phyloP scores from a whole-genome alignment of 306 rosid species.

The Cicer bijugum region DNA sequence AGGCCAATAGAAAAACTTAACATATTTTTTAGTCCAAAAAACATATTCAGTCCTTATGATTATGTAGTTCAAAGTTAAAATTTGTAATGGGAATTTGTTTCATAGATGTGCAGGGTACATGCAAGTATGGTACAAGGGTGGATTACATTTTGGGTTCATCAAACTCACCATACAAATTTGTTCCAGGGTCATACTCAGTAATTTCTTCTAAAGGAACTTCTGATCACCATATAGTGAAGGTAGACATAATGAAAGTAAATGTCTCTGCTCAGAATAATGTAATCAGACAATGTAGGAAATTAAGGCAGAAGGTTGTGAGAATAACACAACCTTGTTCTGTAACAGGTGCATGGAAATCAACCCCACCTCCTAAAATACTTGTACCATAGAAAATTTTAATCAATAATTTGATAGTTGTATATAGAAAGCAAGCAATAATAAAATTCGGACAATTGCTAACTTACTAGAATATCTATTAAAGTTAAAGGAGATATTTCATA shows the following conservation, averaged over 20 bases:
- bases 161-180: slow-evolving; percentile 60
- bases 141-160: slow-evolving; percentile 73
- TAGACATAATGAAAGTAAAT: slow-evolving; percentile 54
- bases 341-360: slow-evolving; percentile 50
- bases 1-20: no score
- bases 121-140: slow-evolving; percentile 89
- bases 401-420: neutral
- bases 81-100: slow-evolving; percentile 30
- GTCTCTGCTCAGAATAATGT: slow-evolving; percentile 49
- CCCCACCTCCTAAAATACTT: slow-evolving; percentile 48
- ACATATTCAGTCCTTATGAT: neutral
- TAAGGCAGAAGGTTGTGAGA: slow-evolving; percentile 54
- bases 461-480: no score
- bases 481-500: no score
- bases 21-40: no score
- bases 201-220: slow-evolving; percentile 87
- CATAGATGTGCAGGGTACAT: slow-evolving; percentile 90
- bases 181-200: slow-evolving; percentile 82
- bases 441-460: neutral
- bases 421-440: neutral
- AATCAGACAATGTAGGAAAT: slow-evolving; percentile 55
- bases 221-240: slow-evolving; percentile 85
- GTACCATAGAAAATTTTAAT: slow-evolving; percentile 7
- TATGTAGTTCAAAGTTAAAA: neutral
- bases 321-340: slow-evolving; percentile 59